Base-by-base conservation (phyloP, 2,329 filamentous ascomycete species). In the Blumeria hordei region DNA sequence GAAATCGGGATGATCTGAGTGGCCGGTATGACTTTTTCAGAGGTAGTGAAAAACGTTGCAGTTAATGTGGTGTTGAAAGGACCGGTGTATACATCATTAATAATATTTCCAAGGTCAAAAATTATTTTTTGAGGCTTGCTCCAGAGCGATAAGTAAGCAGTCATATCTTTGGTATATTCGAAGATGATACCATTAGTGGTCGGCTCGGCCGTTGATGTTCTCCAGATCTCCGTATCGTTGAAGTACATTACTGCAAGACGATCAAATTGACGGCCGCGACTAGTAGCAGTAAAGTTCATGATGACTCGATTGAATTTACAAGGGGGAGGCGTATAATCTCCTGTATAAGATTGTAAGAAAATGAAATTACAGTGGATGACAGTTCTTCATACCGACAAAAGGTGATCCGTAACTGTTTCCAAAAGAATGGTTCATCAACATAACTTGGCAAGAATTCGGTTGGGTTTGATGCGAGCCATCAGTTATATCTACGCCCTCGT, bases 131-230 rank as follows among this genome's bases (percentile, higher is more conserved):
- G 84, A 0, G 76, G 73, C 51, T 72, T 61, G 58, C 75, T 78
- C 76, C 85, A 88, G 11, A 92, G 62, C 3, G 76, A 71, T 14
- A 81, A 68, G 64, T 80, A 88, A 54, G 75, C 72, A 1, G 81
- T 84, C 77, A 88, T 79, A 64, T 93, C 85, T 66, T 90, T 92
- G 55, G 80, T 70, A 63, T 85, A 87, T 0, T 75, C 79, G 83
- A 83, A 90, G 47, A 74, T 69, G 58, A 92, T 88, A 6, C 85
- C 85, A 21, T 73, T 73, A 4, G 69, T 60, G 0, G 78, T 85
- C 1, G 86, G 85, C 68, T 93, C 83, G 3, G 85, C 83, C 0
- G 86, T 93, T 5, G 84, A 88, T 1, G 85, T 88, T 28, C 85
- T 74, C 72, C 83, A 92, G n/a, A 93, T 74, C 65, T 93, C 85